A percentile compares a stretch with the other conserved stretches of the same genome.
These are phyloP conservation scores for Phytopythium boreale DNA, from an alignment of 352 stramenopile genomes.

Conservation along the genomic window DNA sequence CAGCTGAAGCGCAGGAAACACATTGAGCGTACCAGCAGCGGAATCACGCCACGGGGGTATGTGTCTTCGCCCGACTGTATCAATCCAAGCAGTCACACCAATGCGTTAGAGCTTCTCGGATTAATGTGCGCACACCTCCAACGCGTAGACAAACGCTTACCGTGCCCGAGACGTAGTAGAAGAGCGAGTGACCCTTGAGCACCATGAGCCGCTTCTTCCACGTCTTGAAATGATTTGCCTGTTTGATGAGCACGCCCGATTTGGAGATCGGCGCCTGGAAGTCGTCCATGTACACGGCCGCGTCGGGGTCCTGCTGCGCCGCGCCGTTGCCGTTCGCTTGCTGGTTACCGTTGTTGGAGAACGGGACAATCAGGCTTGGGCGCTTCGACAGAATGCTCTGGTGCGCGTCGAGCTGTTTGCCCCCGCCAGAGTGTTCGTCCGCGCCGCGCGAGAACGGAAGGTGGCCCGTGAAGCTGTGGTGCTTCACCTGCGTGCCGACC, in stretches of 20 bases:
- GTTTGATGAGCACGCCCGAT: slow-evolving; percentile 83
- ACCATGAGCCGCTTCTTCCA: slow-evolving; percentile 90
- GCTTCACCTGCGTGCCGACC: slow-evolving; percentile 37
- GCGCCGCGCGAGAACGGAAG: slow-evolving; percentile 54
- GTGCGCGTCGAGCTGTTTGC: slow-evolving; percentile 18
- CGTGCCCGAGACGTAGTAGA: slow-evolving; percentile 88
- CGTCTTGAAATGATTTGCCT: slow-evolving; percentile 87
- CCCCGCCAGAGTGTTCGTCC: slow-evolving; percentile 14
- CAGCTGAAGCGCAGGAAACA: too few relatives aligned
- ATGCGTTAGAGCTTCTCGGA: background rate
- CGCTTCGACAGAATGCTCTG: slow-evolving; percentile 70
- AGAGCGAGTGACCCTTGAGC: slow-evolving; percentile 83
- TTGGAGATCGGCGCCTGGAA: slow-evolving; percentile 83
- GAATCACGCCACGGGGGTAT: slow-evolving; percentile 79
- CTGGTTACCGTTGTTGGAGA: slow-evolving; percentile 28
- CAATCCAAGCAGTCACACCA: slow-evolving; percentile 8
- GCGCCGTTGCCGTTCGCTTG: slow-evolving; percentile 15
- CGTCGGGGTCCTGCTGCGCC: slow-evolving; percentile 19
- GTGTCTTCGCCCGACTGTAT: slow-evolving; percentile 79
- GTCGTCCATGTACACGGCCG: slow-evolving; percentile 60
- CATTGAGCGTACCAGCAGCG: slow-evolving; percentile 32
- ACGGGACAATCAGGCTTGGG: slow-evolving; percentile 74
- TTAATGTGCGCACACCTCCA: background rate
- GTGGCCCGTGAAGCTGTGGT: slow-evolving; percentile 75
- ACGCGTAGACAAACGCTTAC: slow-evolving; percentile 26